phyloP scores from a whole-genome alignment of 2,329 filamentous ascomycete genomes.

The Whalleya microplaca region DNA sequence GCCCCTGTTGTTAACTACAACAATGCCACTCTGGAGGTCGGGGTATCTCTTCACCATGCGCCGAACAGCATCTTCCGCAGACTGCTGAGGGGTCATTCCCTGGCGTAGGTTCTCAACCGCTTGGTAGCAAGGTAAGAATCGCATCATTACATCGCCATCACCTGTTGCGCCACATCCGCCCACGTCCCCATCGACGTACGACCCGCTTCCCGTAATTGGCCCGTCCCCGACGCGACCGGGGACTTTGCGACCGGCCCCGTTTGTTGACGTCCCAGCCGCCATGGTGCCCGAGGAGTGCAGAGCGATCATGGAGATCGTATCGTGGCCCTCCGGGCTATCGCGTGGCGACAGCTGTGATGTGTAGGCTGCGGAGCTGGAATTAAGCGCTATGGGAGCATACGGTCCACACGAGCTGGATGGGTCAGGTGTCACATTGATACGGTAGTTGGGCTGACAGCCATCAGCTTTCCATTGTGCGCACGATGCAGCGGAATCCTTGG shows the following conservation, averaged over 20 bases:
- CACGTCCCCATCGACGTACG: slow-evolving; percentile 57
- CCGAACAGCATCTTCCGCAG: slow-evolving; percentile 54
- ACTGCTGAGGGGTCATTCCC: slow-evolving; percentile 51
- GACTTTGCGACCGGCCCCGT: slow-evolving; percentile 57
- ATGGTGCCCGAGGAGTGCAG: slow-evolving; percentile 49
- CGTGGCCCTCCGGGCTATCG: slow-evolving; percentile 41
- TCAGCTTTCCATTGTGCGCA: slow-evolving; percentile 49
- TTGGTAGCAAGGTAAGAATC: slow-evolving; percentile 61
- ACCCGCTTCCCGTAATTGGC: slow-evolving; percentile 57
- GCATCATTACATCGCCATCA: slow-evolving; percentile 61
- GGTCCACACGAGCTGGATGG: slow-evolving; percentile 50
- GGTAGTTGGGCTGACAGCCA: slow-evolving; percentile 55
- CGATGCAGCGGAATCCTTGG: slow-evolving; percentile 41
- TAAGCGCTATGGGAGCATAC: slow-evolving; percentile 42
- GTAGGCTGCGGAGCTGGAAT: slow-evolving; percentile 22
- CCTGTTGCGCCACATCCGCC: slow-evolving; percentile 61
- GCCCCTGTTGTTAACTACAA: slow-evolving; percentile 54
- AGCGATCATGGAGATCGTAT: slow-evolving; percentile 58
- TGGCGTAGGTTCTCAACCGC: slow-evolving; percentile 56
- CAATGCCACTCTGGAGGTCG: slow-evolving; percentile 50
- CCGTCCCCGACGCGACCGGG: slow-evolving; percentile 60
- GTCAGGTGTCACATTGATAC: slow-evolving; percentile 50
- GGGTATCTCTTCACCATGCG: slow-evolving; percentile 55
- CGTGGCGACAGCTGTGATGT: slow-evolving; percentile 16
- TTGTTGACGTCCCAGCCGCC: slow-evolving; percentile 60